These are phyloP conservation scores for Cavenderia fasciculata DNA, from an alignment of 78 protist species.

Conservation along the genomic window DNA sequence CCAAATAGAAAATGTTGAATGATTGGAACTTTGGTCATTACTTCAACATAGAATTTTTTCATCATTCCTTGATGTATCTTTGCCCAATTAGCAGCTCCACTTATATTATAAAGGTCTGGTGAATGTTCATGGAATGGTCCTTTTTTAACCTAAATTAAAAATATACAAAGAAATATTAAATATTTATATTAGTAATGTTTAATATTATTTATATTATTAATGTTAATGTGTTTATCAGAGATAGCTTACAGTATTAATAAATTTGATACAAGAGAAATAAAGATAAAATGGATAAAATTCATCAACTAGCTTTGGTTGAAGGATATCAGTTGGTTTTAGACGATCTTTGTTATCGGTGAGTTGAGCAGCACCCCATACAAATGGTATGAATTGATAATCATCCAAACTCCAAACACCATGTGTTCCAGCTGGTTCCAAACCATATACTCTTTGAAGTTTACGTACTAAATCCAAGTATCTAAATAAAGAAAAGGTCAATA, in stretches of 20 bases:
- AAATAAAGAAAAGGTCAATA: conserved; percentile 59
- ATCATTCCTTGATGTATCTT: conserved; percentile 85
- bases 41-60: conserved; percentile 92
- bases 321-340: conserved; percentile 59
- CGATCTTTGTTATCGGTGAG: conserved; percentile 36
- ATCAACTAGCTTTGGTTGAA: background rate
- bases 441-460: conserved; percentile 85
- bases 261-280: conserved; percentile 81
- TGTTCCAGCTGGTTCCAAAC: conserved; percentile 98
- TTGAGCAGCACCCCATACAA: conserved; percentile 96
- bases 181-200: background rate
- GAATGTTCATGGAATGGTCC: conserved; percentile 90
- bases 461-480: conserved; percentile 85
- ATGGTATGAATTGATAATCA: conserved; percentile 97
- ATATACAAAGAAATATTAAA: background rate
- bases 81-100: conserved; percentile 73
- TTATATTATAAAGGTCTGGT: conserved; percentile 86
- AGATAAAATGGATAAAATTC: conserved; percentile 66
- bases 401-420: conserved; percentile 99
- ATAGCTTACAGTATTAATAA: conserved; percentile 49
- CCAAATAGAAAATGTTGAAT: conserved; percentile 95
- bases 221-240: too few species aligned
- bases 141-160: conserved; percentile 65
- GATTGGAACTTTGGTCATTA: conserved; percentile 89
- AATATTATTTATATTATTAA: background rate